These are phyloP conservation scores for Calonectria pteridis DNA, from an alignment of 2,329 filamentous ascomycete species.

Conservation along the genomic window DNA sequence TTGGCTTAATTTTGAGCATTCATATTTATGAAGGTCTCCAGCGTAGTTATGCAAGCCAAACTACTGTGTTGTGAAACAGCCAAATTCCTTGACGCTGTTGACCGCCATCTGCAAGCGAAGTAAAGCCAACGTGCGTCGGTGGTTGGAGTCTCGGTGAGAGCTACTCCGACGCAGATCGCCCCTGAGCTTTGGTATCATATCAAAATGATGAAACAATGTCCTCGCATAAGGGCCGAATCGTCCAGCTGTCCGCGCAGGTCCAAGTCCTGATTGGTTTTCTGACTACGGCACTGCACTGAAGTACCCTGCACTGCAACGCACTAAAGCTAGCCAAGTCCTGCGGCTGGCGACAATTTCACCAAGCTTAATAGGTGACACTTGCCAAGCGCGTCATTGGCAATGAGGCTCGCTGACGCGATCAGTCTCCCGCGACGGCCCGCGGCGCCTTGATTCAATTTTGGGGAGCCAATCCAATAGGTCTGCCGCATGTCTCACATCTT, in stretches of 20 bases:
- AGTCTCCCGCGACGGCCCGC: not conserved
- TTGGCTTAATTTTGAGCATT: not conserved
- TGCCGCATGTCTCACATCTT: not conserved
- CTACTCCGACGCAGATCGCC: not conserved
- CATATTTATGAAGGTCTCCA: not conserved
- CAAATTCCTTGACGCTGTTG: conserved; percentile 48
- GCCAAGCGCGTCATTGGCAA: not conserved
- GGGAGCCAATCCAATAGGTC: too few relatives aligned
- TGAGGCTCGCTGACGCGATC: not conserved
- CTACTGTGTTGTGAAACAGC: conserved; percentile 37
- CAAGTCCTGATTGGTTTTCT: not conserved
- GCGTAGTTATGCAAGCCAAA: not conserved
- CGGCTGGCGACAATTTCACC: not conserved
- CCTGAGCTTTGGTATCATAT: not conserved
- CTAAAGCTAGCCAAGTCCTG: not conserved
- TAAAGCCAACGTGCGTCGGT: conserved; percentile 11
- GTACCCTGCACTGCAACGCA: not conserved
- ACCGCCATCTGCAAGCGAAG: conserved; percentile 19
- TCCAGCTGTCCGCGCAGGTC: not conserved
- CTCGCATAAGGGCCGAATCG: not conserved
- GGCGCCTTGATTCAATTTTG: not conserved
- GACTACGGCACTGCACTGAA: not conserved
- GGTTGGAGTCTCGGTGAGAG: not conserved
- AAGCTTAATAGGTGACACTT: not conserved
- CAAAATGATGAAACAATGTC: not conserved